phyloP scores from a whole-genome alignment of 2,329 filamentous ascomycete genomes.

The Paraconiothyrium brasiliense region DNA sequence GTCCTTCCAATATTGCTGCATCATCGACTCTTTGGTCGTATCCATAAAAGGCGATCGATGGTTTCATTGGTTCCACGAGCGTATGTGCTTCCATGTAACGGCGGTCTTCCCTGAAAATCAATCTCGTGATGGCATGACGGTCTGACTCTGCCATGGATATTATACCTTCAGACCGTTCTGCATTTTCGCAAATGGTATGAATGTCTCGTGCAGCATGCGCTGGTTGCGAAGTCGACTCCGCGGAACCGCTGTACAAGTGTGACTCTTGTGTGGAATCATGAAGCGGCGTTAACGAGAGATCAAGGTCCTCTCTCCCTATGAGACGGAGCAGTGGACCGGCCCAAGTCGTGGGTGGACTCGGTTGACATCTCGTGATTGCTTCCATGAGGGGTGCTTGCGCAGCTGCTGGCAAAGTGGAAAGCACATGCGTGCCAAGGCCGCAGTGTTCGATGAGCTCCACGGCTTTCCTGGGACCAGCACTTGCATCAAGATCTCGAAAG shows the following conservation, averaged over 20 bases:
- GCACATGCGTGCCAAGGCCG: slow-evolving; percentile 70
- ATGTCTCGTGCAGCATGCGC: slow-evolving; percentile 67
- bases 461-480: slow-evolving; percentile 63
- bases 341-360: slow-evolving; percentile 83
- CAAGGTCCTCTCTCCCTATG: slow-evolving; percentile 83
- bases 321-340: slow-evolving; percentile 74
- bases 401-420: slow-evolving; percentile 87
- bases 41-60: slow-evolving; percentile 80
- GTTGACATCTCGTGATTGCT: slow-evolving; percentile 83
- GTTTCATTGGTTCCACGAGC: slow-evolving; percentile 84
- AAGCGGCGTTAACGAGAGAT: slow-evolving; percentile 42
- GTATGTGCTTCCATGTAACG: slow-evolving; percentile 85
- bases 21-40: slow-evolving; percentile 82
- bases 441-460: slow-evolving; percentile 78
- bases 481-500: slow-evolving; percentile 61
- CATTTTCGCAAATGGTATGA: slow-evolving; percentile 76
- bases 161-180: slow-evolving; percentile 70
- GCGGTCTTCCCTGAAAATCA: slow-evolving; percentile 91
- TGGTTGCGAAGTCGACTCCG: slow-evolving; percentile 24
- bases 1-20: slow-evolving; percentile 86
- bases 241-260: slow-evolving; percentile 23
- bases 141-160: slow-evolving; percentile 86
- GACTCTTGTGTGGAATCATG: slow-evolving; percentile 35
- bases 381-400: slow-evolving; percentile 84
- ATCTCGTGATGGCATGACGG: slow-evolving; percentile 79